Percentiles rank a stretch among this genome's conserved stretches.
These are phyloP conservation scores for Xylaria grammica DNA, from an alignment of 495 filamentous ascomycete species.

Conservation along the genomic window DNA sequence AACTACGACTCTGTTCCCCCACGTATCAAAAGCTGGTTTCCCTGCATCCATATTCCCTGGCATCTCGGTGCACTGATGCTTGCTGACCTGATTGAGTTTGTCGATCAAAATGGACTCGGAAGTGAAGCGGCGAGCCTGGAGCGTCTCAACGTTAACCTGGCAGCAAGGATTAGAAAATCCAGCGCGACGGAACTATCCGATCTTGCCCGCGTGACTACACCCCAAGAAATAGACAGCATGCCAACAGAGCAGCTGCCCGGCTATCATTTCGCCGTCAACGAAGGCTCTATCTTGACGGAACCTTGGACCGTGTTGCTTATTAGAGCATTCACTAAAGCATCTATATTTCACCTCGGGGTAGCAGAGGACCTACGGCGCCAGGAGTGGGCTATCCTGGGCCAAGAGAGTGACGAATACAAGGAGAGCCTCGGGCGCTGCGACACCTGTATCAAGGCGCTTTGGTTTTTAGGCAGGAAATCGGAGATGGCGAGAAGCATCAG, in stretches of 20 bases:
- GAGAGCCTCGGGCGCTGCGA: slow-evolving; percentile 34
- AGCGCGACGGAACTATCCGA: slow-evolving; percentile 44
- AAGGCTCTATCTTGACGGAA: slow-evolving; percentile 47
- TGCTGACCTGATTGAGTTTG: slow-evolving; percentile 49
- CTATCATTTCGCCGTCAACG: slow-evolving; percentile 40
- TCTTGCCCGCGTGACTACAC: slow-evolving; percentile 41
- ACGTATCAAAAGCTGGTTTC: slow-evolving; percentile 56
- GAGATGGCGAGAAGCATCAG: slow-evolving; percentile 44
- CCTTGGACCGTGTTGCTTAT: slow-evolving; percentile 54
- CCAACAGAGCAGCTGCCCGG: slow-evolving; percentile 21
- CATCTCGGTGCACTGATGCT: slow-evolving; percentile 52
- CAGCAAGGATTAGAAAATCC: slow-evolving; percentile 37
- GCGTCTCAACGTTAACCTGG: slow-evolving; percentile 35
- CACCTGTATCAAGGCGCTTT: slow-evolving; percentile 47
- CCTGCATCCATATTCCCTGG: slow-evolving; percentile 54
- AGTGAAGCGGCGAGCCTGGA: slow-evolving; percentile 26
- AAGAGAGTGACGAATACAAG: slow-evolving; percentile 12
- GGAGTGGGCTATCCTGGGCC: slow-evolving; percentile 13
- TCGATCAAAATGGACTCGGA: slow-evolving; percentile 21
- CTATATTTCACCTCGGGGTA: slow-evolving; percentile 36
- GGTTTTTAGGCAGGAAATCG: slow-evolving; percentile 50
- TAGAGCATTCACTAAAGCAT: slow-evolving; percentile 49
- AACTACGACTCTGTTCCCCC: slow-evolving; percentile 47
- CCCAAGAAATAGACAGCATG: slow-evolving; percentile 10
- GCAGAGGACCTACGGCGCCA: slow-evolving; percentile 15